These are phyloP conservation scores for Didymella pomorum DNA, from an alignment of 2,329 filamentous ascomycete species.

Conservation along the genomic window DNA sequence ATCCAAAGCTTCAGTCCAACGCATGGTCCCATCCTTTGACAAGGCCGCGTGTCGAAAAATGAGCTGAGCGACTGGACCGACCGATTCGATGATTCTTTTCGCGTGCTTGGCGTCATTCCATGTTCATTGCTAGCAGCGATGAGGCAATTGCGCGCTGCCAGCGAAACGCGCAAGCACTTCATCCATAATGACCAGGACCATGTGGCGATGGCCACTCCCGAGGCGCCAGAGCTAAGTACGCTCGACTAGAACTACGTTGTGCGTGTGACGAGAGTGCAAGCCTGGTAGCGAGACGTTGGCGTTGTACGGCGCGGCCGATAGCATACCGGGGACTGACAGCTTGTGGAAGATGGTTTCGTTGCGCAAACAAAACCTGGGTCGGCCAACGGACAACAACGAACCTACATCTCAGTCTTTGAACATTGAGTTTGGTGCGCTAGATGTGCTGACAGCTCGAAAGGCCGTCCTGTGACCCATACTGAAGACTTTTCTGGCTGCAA, in stretches of 20 bases:
- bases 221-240: background rate
- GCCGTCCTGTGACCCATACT: background rate
- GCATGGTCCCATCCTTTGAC: background rate
- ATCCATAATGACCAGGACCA: constrained; percentile 1
- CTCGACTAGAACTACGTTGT: constrained; percentile 10
- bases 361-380: constrained; percentile 5
- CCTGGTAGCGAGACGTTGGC: constrained; percentile 44
- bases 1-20: background rate
- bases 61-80: background rate
- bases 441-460: background rate
- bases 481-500: background rate
- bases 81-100: background rate
- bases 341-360: constrained; percentile 14
- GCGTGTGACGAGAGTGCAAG: constrained; percentile 6
- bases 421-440: background rate
- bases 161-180: background rate
- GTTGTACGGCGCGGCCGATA: constrained; percentile 46
- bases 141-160: background rate
- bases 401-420: constrained; percentile 3
- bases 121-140: background rate
- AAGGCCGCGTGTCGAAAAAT: too few species aligned
- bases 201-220: constrained; percentile 10
- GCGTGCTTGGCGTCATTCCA: background rate
- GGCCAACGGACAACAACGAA: background rate
- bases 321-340: constrained; percentile 28